Percentiles rank a stretch among this genome's conserved stretches.
Evolutionary conservation across 179 eudicot genomes (phyloP).

Genomic region (Gypsophila paniculata): DNA sequence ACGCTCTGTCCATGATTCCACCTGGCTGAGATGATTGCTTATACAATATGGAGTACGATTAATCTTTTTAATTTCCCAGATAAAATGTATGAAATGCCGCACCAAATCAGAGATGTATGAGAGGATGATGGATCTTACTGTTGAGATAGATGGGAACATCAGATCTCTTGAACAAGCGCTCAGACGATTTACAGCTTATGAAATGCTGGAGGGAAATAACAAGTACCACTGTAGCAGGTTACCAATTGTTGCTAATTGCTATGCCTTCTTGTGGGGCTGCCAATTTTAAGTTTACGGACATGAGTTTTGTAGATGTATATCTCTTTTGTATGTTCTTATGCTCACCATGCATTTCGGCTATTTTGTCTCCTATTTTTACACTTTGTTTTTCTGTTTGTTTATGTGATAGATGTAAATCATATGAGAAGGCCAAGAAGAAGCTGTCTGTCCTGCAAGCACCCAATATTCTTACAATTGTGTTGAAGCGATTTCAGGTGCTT

Average conservation of each 20-base stretch:
- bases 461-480: slow-evolving; percentile 73
- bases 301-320: neutral
- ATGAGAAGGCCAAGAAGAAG: slow-evolving; percentile 87
- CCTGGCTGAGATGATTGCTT: neutral
- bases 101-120: slow-evolving; percentile 69
- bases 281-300: neutral
- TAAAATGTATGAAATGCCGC: slow-evolving; percentile 76
- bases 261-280: neutral
- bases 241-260: slow-evolving; percentile 10
- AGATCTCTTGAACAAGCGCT: slow-evolving; percentile 82
- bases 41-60: neutral
- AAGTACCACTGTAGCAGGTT: slow-evolving; percentile 85
- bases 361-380: neutral
- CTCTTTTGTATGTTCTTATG: neutral
- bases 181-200: slow-evolving; percentile 56
- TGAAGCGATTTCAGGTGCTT: slow-evolving; percentile 82
- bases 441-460: slow-evolving; percentile 72
- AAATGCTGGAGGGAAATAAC: slow-evolving; percentile 73
- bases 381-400: neutral
- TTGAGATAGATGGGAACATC: slow-evolving; percentile 82
- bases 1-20: neutral
- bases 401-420: slow-evolving; percentile 69
- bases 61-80: slow-evolving; percentile 38
- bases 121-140: slow-evolving; percentile 88
- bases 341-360: neutral